Conservation (phyloP, 768 basidiomycete species). For the Suillus luteus region DNA sequence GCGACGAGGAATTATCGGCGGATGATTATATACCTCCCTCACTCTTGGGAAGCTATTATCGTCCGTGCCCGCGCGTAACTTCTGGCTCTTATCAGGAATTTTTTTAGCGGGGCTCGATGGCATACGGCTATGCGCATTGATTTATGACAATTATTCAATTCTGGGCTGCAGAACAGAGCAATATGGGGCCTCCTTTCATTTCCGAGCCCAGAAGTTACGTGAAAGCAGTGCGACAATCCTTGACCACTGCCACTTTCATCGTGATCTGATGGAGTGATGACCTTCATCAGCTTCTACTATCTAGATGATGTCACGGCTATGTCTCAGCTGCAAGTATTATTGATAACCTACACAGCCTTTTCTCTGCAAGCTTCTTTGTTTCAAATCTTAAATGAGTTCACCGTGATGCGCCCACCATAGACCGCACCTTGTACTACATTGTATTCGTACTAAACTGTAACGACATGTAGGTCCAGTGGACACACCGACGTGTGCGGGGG, state of each 20-base stretch:
- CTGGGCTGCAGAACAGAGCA: background rate
- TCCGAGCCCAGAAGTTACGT: conserved; percentile 1
- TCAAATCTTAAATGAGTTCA: background rate
- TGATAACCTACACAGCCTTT: background rate
- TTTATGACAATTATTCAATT: background rate
- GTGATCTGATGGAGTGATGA: background rate
- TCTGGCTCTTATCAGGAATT: background rate
- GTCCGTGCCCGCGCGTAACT: background rate
- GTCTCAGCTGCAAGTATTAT: background rate
- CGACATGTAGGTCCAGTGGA: background rate
- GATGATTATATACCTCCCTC: background rate
- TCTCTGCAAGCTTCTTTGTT: background rate
- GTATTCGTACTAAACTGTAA: background rate
- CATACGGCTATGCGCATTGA: background rate
- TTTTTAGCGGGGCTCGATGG: background rate
- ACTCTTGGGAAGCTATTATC: background rate
- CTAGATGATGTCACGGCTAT: background rate
- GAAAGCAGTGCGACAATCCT: conserved; percentile 2
- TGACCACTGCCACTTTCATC: background rate
- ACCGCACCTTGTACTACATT: background rate
- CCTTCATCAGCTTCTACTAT: background rate
- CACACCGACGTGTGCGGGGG: background rate
- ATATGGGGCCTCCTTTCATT: background rate
- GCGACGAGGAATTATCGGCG: background rate
- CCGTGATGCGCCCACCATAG: background rate